Evolutionary conservation across 139 green algal species (phyloP).

Genomic region (Picochlorum sp.): DNA sequence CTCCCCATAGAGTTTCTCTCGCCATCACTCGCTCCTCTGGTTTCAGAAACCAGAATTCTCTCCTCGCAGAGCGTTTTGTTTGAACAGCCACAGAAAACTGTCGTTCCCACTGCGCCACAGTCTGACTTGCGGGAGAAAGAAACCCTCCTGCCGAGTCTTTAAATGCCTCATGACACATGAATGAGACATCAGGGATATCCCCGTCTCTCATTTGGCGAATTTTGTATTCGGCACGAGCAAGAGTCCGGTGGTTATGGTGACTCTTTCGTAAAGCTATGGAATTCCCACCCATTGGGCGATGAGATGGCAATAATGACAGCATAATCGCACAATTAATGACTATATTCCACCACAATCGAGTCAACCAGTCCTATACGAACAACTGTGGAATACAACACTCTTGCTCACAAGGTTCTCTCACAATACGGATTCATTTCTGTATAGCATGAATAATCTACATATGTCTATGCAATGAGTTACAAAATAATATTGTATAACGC

Average conservation of each 20-base stretch:
- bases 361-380: too few species aligned
- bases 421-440: too few species aligned
- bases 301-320: too few species aligned
- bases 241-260: background rate
- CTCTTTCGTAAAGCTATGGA: too few species aligned
- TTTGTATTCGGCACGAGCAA: background rate
- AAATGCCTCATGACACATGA: background rate
- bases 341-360: too few species aligned
- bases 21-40: background rate
- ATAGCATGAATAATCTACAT: too few species aligned
- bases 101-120: background rate
- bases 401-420: too few species aligned
- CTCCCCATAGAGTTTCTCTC: background rate
- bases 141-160: background rate
- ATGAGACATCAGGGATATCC: slow-evolving; percentile 7
- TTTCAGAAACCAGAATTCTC: background rate
- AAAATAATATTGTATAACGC: too few species aligned
- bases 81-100: background rate
- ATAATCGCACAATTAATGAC: too few species aligned
- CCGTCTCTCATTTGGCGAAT: background rate
- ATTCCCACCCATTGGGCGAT: too few species aligned
- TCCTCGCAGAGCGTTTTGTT: background rate
- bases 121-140: background rate
- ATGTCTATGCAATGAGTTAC: too few species aligned
- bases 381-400: too few species aligned